Evolutionary conservation across 2,329 filamentous ascomycete genomes (phyloP), one percentile per base, ranked within the genome.

Genomic region (Fusarium bulbicola): DNA sequence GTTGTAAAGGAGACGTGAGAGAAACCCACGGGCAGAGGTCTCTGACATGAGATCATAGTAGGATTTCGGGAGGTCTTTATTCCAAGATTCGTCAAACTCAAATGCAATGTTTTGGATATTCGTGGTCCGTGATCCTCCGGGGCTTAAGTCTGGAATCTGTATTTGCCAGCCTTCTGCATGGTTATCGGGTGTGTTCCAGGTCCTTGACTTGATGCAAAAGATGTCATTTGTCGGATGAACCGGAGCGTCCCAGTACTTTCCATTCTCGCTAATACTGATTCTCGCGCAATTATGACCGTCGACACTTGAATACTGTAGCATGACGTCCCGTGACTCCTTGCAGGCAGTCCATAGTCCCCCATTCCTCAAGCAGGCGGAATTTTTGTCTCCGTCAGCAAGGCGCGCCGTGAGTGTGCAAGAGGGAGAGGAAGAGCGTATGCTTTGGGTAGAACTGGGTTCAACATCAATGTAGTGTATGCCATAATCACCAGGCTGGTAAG

Each of bases 311-410:
- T 20, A 8, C 26, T 20, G 42, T 45, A 45, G 13, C 42, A 45
- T 45, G 11, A 66, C 39, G 0, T n/a, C 34, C 14, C 59, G 39
- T 0, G 68, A 70, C 43, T 69, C 68, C 16, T n/a, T 34, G 28
- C 66, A 70, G 39, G 54, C 49, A 1, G 3, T 52, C 67, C 67
- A 69, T 20, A 70, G 6, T 15, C 34, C 64, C 16, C 42, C 24
- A 45, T 13, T 14, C 7, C 11, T 26, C 24, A 45, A 45, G 42
- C 42, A 45, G 16, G 24, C 24, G 11, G 42, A 45, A 24, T 13
- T 12, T 1, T 45, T 26, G 16, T 45, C 42, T 18, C 42, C 42
- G 1, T 26, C 24, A 9, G 42, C 42, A 26, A 45, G 24, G 4
- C 42, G 3, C 24, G 42, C 24, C 5, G 3, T 14, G 24, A 45